Percentiles rank a stretch among this genome's conserved stretches.
Conservation (phyloP, 139 green algal species). For the Tetraselmis striata region DNA sequence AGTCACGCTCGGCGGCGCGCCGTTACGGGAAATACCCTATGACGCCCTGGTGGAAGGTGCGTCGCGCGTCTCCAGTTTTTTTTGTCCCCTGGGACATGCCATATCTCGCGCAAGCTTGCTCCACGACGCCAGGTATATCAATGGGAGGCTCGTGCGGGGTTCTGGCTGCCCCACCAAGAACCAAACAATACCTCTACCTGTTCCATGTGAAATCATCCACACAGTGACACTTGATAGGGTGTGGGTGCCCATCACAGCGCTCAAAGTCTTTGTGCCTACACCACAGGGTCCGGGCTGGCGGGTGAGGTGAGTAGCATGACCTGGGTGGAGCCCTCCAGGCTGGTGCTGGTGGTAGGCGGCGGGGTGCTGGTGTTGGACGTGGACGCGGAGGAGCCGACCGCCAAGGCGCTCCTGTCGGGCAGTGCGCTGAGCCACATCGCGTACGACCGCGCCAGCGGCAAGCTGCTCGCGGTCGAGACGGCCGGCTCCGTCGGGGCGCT, state of each 20-base stretch:
- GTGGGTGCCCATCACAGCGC: too few relatives aligned
- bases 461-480: neutral
- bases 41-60: neutral
- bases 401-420: neutral
- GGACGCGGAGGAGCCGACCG: neutral
- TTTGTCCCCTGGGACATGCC: too few relatives aligned
- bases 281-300: neutral
- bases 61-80: neutral
- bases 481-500: neutral
- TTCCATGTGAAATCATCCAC: too few relatives aligned
- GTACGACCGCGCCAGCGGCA: neutral
- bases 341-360: neutral
- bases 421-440: neutral
- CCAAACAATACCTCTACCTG: too few relatives aligned
- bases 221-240: too few relatives aligned
- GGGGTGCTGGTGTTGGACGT: neutral
- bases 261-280: too few relatives aligned
- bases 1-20: neutral
- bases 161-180: too few relatives aligned
- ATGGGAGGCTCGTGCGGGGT: too few relatives aligned
- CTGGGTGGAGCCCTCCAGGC: neutral
- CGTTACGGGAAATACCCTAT: neutral
- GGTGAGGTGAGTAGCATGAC: neutral
- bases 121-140: too few relatives aligned
- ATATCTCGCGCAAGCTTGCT: too few relatives aligned